These are phyloP conservation scores for Zygosaccharomyces pseudobailii DNA, from an alignment of 1,139 yeast species.

Conservation along the genomic window DNA sequence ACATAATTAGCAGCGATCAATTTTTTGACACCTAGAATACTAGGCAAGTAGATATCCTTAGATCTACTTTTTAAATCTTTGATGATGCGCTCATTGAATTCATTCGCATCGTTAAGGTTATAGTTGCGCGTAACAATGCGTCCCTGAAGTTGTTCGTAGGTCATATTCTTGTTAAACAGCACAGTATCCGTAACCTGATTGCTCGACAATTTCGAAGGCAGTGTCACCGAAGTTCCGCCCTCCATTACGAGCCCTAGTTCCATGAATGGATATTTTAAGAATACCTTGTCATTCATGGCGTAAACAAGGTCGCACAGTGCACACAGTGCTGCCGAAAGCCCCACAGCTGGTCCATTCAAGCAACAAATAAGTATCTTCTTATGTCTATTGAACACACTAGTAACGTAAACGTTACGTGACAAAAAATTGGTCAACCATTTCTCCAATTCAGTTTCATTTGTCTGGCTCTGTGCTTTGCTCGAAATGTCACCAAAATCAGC, in stretches of 20 bases:
- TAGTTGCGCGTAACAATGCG: slow-evolving; percentile 63
- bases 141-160: slow-evolving; percentile 53
- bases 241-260: slow-evolving; percentile 82
- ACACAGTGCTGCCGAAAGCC: slow-evolving; percentile 70
- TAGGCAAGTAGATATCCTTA: slow-evolving; percentile 50
- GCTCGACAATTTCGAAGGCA: slow-evolving; percentile 68
- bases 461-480: slow-evolving; percentile 20
- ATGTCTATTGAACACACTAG: slow-evolving; percentile 68
- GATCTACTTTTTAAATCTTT: slow-evolving; percentile 45
- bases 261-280: slow-evolving; percentile 70
- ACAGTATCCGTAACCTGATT: slow-evolving; percentile 72
- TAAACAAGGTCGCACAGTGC: slow-evolving; percentile 74
- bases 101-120: slow-evolving; percentile 45
- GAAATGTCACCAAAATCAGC: slow-evolving; percentile 56
- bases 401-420: slow-evolving; percentile 65
- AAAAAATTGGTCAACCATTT: slow-evolving; percentile 59
- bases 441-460: slow-evolving; percentile 37
- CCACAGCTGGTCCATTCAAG: slow-evolving; percentile 84
- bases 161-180: slow-evolving; percentile 61
- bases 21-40: slow-evolving; percentile 59
- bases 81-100: slow-evolving; percentile 54
- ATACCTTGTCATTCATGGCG: slow-evolving; percentile 58
- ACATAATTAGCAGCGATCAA: slow-evolving; percentile 46
- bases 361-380: slow-evolving; percentile 69
- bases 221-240: slow-evolving; percentile 69